Base-by-base conservation (phyloP, 306 rosid species). In the Herpetospermum pedunculosum region DNA sequence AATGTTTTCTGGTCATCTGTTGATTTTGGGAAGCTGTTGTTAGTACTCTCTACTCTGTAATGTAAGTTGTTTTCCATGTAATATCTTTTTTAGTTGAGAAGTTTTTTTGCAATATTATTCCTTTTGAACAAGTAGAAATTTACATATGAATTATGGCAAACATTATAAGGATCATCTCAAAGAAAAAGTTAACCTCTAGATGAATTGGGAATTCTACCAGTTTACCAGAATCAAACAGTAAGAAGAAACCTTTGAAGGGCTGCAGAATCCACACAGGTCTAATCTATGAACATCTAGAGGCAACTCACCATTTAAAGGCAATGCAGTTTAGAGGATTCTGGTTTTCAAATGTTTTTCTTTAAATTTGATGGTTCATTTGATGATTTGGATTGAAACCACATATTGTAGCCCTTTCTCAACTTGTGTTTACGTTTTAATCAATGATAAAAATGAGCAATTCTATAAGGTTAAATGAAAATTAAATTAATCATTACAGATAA, bases 1-100 rank as follows among this genome's bases (percentile, higher is more conserved):
- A 19, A 44, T 37, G 74, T 69, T 44, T 69, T 69, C 21, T 69
- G 57, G 6, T 69, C 25, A 44, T 12, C 74, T 43, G 23, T 67
- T 40, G 72, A 67, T 23, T 41, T 69, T 44, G 55, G 74, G 72
- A 41, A 40, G 72, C 72, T 67, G 34, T 23, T 67, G 34, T 23
- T 41, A 5, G 11, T 41, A 13, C 30, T 18, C 50, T 68, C 5
- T 41, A 13, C 30, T 18, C 50, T 68, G 54, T 68, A 68, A 25
- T 68, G 25, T 43, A 68, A 68, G 53, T 68, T 43, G 23, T 68
- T 43, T 41, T 68, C 54, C 38, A 44, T 44, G 55, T 44, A 44
- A 26, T 44, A 44, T 44, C 74, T 44, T 69, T 23, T 69, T 69
- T 30, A 15, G 52, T 69, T 44, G 57, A 44, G 15, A 26, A 44